These are phyloP conservation scores for Saitozyma podzolica DNA, from an alignment of 768 basidiomycete genomes.

Conservation along the genomic window DNA sequence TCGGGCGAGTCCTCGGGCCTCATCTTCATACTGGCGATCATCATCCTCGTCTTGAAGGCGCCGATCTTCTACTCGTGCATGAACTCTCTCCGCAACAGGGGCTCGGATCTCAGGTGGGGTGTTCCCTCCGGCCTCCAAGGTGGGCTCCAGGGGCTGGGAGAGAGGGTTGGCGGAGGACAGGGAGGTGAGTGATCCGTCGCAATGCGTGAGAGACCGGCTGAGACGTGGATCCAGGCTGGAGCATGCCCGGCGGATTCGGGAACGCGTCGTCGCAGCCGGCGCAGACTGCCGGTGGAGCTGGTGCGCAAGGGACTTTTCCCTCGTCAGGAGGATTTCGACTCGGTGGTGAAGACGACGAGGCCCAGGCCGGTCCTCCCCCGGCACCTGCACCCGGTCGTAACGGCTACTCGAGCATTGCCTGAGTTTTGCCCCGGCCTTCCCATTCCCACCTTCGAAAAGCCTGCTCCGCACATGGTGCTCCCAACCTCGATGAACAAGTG, in stretches of 20 bases:
- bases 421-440: neutral
- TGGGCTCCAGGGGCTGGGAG: conserved; percentile 17
- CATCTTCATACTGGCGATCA: conserved; percentile 24
- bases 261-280: neutral
- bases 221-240: conserved; percentile 26
- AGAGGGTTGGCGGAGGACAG: conserved; percentile 4
- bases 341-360: conserved; percentile 40
- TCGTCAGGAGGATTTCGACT: conserved; percentile 43
- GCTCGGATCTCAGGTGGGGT: conserved; percentile 9
- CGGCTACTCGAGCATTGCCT: conserved; percentile 43
- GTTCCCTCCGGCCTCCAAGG: conserved; percentile 7
- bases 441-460: no score
- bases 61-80: conserved; percentile 34
- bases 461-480: no score
- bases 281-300: conserved; percentile 2
- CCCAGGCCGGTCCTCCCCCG: conserved; percentile 24
- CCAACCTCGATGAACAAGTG: no score
- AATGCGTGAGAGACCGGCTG: conserved; percentile 3
- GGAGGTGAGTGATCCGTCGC: conserved; percentile 9
- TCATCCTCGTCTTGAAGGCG: conserved; percentile 33
- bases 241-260: conserved; percentile 34
- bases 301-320: conserved; percentile 22
- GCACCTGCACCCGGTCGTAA: conserved; percentile 35
- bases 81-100: conserved; percentile 9
- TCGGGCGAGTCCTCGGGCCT: conserved; percentile 19